Base-by-base conservation (phyloP, 1,139 yeast genomes). In the Magnusiomyces paraingens region DNA sequence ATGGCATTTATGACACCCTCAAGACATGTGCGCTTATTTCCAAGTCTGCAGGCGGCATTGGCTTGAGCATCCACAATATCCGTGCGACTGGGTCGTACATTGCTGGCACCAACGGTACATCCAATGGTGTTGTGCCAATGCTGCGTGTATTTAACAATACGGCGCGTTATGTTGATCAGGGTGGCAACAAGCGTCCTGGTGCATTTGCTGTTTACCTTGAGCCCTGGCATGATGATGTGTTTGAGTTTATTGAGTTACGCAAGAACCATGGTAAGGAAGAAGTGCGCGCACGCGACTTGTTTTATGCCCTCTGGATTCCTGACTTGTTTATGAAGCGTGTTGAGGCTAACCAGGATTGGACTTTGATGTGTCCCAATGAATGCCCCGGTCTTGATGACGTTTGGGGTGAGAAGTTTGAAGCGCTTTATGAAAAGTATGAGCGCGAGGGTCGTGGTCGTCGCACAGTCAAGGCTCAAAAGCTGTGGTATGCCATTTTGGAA, bases 111-210 rank as follows among this genome's bases (percentile, higher is more conserved):
- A 83, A 83, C 61, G 94, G 93, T 60, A 78, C 83, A 20, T 84
- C 91, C 10, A 84, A 81, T 58, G 95, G 95, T 51, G 73, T 86
- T 53, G 84, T 86, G 56, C 94, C 95, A 18, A 86, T 86, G 94
- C 77, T 86, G 51, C 77, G 91, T 62, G 93, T 86, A 18, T 86
- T 81, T 73, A 86, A 86, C 73, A 84, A 84, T 66, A 84, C 93
- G 53, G 93, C 93, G n/a, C 75, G 94, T 64, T 86, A 84, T 64
- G 94, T 86, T 38, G 94, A 86, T 62, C 95, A 86, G 72, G 94
- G 94, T 64, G 94, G 94, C 58, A 86, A 85, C 72, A 84, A 84
- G 66, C 76, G 95, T 64, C 94, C 95, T 0, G 94, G 95, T 59
- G 94, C 94, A 3, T 82, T 86, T 66, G 91, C 93, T 20, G 69